These are phyloP conservation scores for Phytophthora tubulina DNA, from an alignment of 352 stramenopile species.

Conservation along the genomic window DNA sequence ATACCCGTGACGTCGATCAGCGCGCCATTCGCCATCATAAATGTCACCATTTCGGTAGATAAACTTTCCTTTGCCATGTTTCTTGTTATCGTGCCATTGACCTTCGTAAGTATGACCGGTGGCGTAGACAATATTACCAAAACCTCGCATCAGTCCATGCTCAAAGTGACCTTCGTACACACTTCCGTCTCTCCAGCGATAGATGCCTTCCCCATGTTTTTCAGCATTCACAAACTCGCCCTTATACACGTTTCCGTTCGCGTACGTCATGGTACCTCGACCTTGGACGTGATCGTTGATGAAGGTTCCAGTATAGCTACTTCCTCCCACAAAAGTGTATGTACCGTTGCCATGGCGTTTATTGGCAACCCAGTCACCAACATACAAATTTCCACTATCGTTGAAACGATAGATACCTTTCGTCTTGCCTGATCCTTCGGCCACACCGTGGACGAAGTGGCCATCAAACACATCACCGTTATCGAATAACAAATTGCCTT, in stretches of 20 bases:
- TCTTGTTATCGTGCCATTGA: slow-evolving; percentile 71
- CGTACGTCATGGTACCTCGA: slow-evolving; percentile 79
- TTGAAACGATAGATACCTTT: slow-evolving; percentile 77
- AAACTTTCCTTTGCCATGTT: slow-evolving; percentile 85
- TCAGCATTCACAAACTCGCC: slow-evolving; percentile 71
- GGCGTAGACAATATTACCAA: slow-evolving; percentile 68
- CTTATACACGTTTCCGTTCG: slow-evolving; percentile 88
- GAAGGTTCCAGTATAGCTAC: slow-evolving; percentile 70
- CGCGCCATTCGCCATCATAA: slow-evolving; percentile 77
- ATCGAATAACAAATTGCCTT: slow-evolving; percentile 76
- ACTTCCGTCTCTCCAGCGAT: slow-evolving; percentile 83
- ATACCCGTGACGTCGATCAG: slow-evolving; percentile 63
- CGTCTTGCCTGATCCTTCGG: slow-evolving; percentile 56
- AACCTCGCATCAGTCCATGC: slow-evolving; percentile 71
- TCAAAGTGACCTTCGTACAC: slow-evolving; percentile 79
- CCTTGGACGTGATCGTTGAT: slow-evolving; percentile 74
- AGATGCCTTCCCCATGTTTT: slow-evolving; percentile 70
- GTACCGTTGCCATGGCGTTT: slow-evolving; percentile 77
- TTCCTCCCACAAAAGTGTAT: slow-evolving; percentile 71
- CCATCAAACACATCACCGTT: slow-evolving; percentile 86
- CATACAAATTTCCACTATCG: slow-evolving; percentile 72
- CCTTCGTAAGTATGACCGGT: slow-evolving; percentile 76
- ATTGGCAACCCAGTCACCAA: slow-evolving; percentile 72
- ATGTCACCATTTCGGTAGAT: slow-evolving; percentile 84
- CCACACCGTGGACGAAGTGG: slow-evolving; percentile 61